Base-by-base conservation (phyloP, 768 basidiomycete species). In the Macrolepiota dolichaula region DNA sequence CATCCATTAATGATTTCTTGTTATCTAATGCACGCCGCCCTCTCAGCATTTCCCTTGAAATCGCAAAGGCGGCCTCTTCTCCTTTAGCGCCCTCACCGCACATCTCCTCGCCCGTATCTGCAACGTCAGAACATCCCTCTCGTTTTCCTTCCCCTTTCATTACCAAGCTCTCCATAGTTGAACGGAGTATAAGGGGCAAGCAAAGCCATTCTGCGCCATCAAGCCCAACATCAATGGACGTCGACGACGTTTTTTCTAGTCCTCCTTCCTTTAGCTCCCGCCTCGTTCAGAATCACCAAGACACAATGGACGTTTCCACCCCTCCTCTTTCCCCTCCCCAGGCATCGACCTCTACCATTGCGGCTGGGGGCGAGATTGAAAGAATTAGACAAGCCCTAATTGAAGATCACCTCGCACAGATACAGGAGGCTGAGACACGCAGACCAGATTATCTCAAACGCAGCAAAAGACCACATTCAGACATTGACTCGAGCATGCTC, bases 401-500 rank as follows among this genome's bases (percentile, higher is more conserved):
- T 15, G 80, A 85, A 64, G 83, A 82, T 40, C 77, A 78, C 57
- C 69, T 81, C 12, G 74, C 78, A 1, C 80, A 81, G 32, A 67
- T 79, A 32, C 79, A 78, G 56, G 84, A 85, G 68, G 74, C 79
- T 10, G 89, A 92, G 70, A 80, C 73, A 37, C 84, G 82, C 13
- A 80, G 89, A 40, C 89, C 89, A 1, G 90, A 91, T 6, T 92
- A 91, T 69, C 75, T 91, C 44, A 84, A 82, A 68, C 83, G 90
- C 27, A 67, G 76, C 29, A 85, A 84, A 67, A 79, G 84, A 50
- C 71, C 78, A 1, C 67, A 76, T 42, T 74, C 77, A 27, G 79
- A 81, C 49, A 68, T 72, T 1, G 81, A 83, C 49, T 68, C 66
- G 42, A 67, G 71, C 24, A 65, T 72, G 15, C 69, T 69, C 4